phyloP scores from a whole-genome alignment of 2,329 filamentous ascomycete species.

The Aspergillus pseudoterreus region DNA sequence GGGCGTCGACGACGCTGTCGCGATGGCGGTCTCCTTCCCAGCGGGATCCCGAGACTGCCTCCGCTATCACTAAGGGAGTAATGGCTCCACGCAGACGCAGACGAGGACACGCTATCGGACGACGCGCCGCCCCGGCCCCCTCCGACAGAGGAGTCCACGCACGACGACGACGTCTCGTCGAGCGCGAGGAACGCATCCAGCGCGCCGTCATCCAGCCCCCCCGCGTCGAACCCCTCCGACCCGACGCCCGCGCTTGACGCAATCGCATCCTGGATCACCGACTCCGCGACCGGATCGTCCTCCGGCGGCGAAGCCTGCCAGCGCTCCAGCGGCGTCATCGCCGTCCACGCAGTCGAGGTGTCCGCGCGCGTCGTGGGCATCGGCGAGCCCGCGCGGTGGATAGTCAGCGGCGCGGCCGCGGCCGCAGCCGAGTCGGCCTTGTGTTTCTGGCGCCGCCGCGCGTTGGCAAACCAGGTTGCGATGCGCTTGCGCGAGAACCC shows the following conservation, averaged over 20 bases:
- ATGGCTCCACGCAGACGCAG: conserved; percentile 31
- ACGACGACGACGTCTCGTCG: conserved; percentile 21
- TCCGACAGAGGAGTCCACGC: conserved; percentile 3
- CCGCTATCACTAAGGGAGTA: conserved; percentile 22
- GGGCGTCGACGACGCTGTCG: conserved; percentile 8
- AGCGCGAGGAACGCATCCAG: conserved; percentile 12
- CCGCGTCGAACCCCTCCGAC: not conserved
- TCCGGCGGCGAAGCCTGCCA: conserved; percentile 45
- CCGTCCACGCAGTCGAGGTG: conserved; percentile 21
- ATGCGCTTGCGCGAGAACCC: conserved; percentile 47
- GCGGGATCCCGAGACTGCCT: conserved; percentile 9
- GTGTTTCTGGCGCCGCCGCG: conserved; percentile 46
- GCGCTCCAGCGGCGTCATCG: conserved; percentile 48
- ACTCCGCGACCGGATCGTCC: conserved; percentile 41
- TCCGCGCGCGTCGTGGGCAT: conserved; percentile 29
- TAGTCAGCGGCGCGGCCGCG: conserved; percentile 8
- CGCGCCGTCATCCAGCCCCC: no score
- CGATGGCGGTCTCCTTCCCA: conserved; percentile 14
- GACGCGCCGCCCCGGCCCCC: conserved; percentile 24
- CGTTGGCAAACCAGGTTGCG: conserved; percentile 52
- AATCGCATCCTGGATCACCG: conserved; percentile 38
- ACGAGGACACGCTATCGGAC: conserved; percentile 22
- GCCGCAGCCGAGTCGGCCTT: conserved; percentile 12
- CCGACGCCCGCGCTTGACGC: conserved; percentile 8
- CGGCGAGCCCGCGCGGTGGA: conserved; percentile 42